Percentiles rank a stretch among this genome's conserved stretches.
These are phyloP conservation scores for Gloeophyllum trabeum DNA, from an alignment of 768 basidiomycete species.

Conservation along the genomic window DNA sequence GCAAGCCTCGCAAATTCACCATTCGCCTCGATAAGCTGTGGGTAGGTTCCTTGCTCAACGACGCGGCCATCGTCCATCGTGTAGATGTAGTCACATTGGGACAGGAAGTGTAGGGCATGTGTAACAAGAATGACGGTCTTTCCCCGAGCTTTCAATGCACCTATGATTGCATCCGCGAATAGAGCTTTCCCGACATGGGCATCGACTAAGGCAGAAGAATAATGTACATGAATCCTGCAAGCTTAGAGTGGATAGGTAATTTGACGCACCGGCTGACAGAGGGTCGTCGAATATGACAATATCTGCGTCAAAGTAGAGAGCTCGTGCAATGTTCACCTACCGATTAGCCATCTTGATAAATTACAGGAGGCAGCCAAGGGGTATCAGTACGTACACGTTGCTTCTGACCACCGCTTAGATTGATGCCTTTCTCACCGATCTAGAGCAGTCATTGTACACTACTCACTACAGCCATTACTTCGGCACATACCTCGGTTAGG, in stretches of 20 bases:
- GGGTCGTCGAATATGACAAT: conserved; percentile 55
- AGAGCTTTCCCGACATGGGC: conserved; percentile 65
- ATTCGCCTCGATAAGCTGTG: conserved; percentile 32
- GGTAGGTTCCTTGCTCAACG: conserved; percentile 39
- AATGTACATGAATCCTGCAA: conserved; percentile 9
- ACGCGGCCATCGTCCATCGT: conserved; percentile 31
- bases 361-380: not conserved
- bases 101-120: conserved; percentile 43
- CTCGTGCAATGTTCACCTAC: conserved; percentile 59
- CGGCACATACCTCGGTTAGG: conserved; percentile 46
- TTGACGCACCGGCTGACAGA: conserved; percentile 40
- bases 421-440: conserved; percentile 68
- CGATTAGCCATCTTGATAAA: not conserved
- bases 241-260: not conserved
- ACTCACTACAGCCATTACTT: not conserved
- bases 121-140: conserved; percentile 47
- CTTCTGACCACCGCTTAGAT: conserved; percentile 56
- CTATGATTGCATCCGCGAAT: conserved; percentile 54
- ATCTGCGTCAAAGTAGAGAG: conserved; percentile 55
- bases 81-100: conserved; percentile 39
- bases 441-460: conserved; percentile 11
- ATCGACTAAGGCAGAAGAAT: conserved; percentile 38
- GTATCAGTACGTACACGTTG: conserved; percentile 28
- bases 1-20: conserved; percentile 49
- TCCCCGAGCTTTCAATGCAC: conserved; percentile 28